A percentile compares a stretch with the other conserved stretches of the same genome.
Conservation (phyloP, 139 green algal genomes). For the Mesotaenium endlicherianum region DNA sequence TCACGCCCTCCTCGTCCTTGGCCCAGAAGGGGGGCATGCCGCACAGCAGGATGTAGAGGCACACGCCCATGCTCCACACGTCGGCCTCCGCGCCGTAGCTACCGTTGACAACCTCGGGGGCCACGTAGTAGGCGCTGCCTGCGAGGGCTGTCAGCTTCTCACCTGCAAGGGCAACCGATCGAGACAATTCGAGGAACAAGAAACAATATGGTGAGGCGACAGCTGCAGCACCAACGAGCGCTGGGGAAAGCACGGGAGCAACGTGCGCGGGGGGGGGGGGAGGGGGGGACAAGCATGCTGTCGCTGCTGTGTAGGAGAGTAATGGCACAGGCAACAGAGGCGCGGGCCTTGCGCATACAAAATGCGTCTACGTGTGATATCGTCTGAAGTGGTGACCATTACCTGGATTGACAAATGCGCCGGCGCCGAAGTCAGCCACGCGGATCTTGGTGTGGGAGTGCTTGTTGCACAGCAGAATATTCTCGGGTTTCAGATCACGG, state of each 20-base stretch:
- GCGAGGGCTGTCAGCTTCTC: conserved; percentile 82
- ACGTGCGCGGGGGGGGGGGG: background rate
- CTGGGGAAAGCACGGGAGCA: background rate
- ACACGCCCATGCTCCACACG: conserved; percentile 89
- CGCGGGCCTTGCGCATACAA: no score
- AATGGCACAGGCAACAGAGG: no score
- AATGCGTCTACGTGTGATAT: no score
- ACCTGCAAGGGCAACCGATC: no score
- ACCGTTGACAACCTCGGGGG: conserved; percentile 74
- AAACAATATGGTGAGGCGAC: background rate
- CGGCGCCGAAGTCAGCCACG: no score
- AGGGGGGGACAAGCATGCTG: no score
- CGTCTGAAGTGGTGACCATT: no score
- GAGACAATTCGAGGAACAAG: background rate
- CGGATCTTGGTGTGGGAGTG: no score
- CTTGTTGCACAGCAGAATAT: no score
- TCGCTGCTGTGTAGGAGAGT: no score
- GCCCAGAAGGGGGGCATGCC: conserved; percentile 90
- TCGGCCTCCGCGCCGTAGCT: conserved; percentile 81
- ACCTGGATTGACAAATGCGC: no score
- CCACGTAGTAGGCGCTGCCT: conserved; percentile 89
- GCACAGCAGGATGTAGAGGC: conserved; percentile 93
- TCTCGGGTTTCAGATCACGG: no score
- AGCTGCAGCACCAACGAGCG: background rate
- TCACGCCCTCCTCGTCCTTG: background rate